These are phyloP conservation scores for Hanseniaspora pseudoguilliermondii DNA, from an alignment of 805 yeast species.

Conservation along the genomic window DNA sequence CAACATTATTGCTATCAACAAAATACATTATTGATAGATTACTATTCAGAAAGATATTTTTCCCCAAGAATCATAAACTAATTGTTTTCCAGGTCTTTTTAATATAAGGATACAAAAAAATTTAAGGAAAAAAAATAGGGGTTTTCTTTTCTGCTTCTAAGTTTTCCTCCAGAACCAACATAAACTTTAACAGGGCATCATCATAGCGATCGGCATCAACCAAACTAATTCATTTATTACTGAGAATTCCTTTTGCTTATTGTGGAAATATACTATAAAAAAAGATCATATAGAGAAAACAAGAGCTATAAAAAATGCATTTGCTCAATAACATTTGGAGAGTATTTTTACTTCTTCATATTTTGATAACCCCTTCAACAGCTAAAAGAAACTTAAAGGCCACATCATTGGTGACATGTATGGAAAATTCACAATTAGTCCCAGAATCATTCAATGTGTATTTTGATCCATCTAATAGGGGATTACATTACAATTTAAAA, in stretches of 20 bases:
- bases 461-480: constrained; percentile 57
- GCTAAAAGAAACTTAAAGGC: constrained; percentile 39
- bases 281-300: background rate
- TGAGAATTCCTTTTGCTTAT: background rate
- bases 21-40: too few relatives aligned
- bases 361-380: background rate
- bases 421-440: constrained; percentile 59
- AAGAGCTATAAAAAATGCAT: background rate
- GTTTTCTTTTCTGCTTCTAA: too few relatives aligned
- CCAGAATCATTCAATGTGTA: constrained; percentile 64
- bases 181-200: too few relatives aligned
- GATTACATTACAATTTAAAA: constrained; percentile 56
- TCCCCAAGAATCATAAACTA: too few relatives aligned
- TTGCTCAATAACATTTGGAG: background rate
- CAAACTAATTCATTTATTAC: background rate
- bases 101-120: too few relatives aligned
- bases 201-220: background rate
- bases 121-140: too few relatives aligned
- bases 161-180: too few relatives aligned
- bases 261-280: background rate
- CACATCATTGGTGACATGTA: constrained; percentile 73
- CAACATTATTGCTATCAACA: background rate
- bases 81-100: too few relatives aligned
- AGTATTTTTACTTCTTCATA: background rate
- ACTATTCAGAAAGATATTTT: too few relatives aligned